phyloP scores from a whole-genome alignment of 2,329 filamentous ascomycete genomes.

The Penicillium sclerotigenum region DNA sequence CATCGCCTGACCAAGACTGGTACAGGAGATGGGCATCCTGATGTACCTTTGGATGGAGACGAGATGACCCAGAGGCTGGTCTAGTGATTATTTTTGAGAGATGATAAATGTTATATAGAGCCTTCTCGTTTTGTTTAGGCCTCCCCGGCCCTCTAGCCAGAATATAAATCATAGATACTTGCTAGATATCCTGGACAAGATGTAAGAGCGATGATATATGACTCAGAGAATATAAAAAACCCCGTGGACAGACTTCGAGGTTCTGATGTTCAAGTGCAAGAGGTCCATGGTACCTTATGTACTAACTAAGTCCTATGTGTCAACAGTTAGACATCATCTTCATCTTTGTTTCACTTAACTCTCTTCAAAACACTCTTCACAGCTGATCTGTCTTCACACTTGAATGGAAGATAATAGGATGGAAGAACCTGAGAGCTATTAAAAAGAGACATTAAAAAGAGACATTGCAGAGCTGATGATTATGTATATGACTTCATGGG shows the following conservation, averaged over 20 bases:
- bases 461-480: too few relatives aligned
- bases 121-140: background rate
- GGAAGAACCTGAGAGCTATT: too few relatives aligned
- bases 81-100: background rate
- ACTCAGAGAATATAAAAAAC: background rate
- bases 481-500: too few relatives aligned
- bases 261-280: background rate
- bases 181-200: background rate
- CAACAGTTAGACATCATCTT: background rate
- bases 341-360: background rate
- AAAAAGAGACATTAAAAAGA: too few relatives aligned
- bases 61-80: background rate
- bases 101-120: background rate
- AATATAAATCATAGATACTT: background rate
- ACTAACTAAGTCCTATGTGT: background rate
- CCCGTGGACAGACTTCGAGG: too few relatives aligned
- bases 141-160: background rate
- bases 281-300: background rate
- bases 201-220: background rate
- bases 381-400: background rate
- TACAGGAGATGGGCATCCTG: conserved; percentile 4
- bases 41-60: conserved; percentile 19
- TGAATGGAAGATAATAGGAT: too few relatives aligned
- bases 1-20: conserved; percentile 12
- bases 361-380: background rate